Evolutionary conservation across 2,329 filamentous ascomycete genomes (phyloP), one percentile per base, ranked within the genome.

Genomic region (Verticillium dahliae): DNA sequence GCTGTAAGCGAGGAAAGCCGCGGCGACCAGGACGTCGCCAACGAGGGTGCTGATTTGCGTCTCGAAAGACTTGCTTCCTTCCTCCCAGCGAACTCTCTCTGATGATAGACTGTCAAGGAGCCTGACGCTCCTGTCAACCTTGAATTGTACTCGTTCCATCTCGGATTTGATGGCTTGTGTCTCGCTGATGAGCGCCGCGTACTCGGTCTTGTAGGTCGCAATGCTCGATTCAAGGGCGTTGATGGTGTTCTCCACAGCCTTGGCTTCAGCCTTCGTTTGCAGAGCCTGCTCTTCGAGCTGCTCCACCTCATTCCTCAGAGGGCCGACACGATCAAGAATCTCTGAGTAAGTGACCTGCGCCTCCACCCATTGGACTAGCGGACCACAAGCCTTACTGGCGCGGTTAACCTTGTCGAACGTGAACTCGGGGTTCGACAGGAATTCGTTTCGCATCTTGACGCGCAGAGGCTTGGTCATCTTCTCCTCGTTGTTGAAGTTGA

Each of bases 311-410:
- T 94, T 90, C 72, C 94, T 90, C 61, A 99, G 81, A 31, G 95
- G 95, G 1, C 94, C 96, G 62, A 99, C 92, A 41, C 92, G 88
- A 72, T 98, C 93, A 65, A 99, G 80, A 69, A 99, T 99, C 67
- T 95, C 92, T n/a, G 94, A 97, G 76, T 97, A 99, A 71, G 91
- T 92, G 72, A 99, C 95, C 76, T 99, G 95, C 22, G 95, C 96
- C 73, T 91, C 85, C 3, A 97, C 94, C 95, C 95, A 99, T 72
- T 97, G 92, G 18, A 99, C 94, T 14, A 99, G 83, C 33, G 95
- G 96, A 70, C 95, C 96, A 75, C 95, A 99, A 56, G 95, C 95
- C 79, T 95, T 97, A 78, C 91, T 96, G 64, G 95, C 95, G 69
- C 92, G 91, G 76, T 97, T 96, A 74, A 97, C 95, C 74, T 91